Conservation (phyloP, 345 rosid species). For the Alliaria petiolata region DNA sequence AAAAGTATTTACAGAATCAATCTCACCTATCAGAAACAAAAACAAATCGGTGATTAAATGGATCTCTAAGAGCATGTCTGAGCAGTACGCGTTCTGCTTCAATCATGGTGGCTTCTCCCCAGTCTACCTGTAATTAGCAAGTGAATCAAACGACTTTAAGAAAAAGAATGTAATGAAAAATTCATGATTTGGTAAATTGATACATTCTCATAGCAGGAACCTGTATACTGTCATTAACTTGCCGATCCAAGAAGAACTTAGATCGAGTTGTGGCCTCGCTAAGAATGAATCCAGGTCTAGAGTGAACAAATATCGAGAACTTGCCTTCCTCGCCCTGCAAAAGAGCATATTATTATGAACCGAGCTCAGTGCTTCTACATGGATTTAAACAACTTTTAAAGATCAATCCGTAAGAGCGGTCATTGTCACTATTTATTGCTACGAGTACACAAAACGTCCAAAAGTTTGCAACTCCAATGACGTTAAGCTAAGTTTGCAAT, state of each 20-base stretch:
- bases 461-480: not conserved
- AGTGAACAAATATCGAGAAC: slow-evolving; percentile 84
- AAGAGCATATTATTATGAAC: not conserved
- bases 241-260: slow-evolving; percentile 61
- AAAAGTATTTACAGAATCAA: slow-evolving; percentile 5
- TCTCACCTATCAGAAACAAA: slow-evolving; percentile 92
- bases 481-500: not conserved
- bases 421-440: not conserved
- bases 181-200: not conserved
- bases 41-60: slow-evolving; percentile 73
- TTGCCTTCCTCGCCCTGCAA: slow-evolving; percentile 71
- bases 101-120: slow-evolving; percentile 97
- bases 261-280: slow-evolving; percentile 84
- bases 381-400: not conserved
- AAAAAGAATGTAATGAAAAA: not conserved
- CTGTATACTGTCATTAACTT: slow-evolving; percentile 90
- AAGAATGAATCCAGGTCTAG: slow-evolving; percentile 90
- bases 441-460: not conserved
- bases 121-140: slow-evolving; percentile 68
- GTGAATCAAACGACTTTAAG: not conserved
- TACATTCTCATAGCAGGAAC: slow-evolving; percentile 32
- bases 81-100: slow-evolving; percentile 94
- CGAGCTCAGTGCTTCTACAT: not conserved
- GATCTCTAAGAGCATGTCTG: slow-evolving; percentile 80
- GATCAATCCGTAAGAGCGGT: not conserved